Conservation (phyloP, 2,329 filamentous ascomycete genomes). For the Beauveria australis region DNA sequence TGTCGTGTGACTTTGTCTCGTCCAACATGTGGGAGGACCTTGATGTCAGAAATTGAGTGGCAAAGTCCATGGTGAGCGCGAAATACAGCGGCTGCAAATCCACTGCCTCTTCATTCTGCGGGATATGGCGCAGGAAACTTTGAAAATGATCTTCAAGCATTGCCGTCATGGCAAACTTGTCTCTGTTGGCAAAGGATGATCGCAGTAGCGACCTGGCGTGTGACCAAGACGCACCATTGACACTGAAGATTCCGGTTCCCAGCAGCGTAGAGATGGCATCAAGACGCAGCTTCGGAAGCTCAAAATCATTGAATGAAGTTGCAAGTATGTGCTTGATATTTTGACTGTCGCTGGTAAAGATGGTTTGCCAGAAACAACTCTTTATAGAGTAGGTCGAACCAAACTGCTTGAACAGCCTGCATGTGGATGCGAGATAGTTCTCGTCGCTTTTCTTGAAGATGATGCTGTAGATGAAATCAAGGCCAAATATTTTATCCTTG, state of each 20-base stretch:
- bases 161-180: conserved; percentile 19
- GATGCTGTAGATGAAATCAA: conserved; percentile 27
- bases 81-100: conserved; percentile 49
- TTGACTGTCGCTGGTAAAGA: conserved; percentile 35
- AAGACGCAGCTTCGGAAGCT: conserved; percentile 28
- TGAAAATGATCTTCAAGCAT: conserved; percentile 28
- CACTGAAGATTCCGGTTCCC: conserved; percentile 39
- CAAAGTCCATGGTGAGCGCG: conserved; percentile 43
- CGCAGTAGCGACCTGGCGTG: conserved; percentile 31
- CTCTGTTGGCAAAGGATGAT: conserved; percentile 25
- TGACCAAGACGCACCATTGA: conserved; percentile 39
- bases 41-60: conserved; percentile 51
- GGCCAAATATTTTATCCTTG: conserved; percentile 24
- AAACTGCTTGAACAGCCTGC: conserved; percentile 20
- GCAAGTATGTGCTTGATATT: conserved; percentile 50
- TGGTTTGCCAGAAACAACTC: conserved; percentile 25
- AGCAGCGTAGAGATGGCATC: conserved; percentile 31
- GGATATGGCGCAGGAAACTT: conserved; percentile 29
- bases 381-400: conserved; percentile 25
- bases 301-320: conserved; percentile 42
- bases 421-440: conserved; percentile 22
- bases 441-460: conserved; percentile 20
- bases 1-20: conserved; percentile 10
- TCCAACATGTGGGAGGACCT: conserved; percentile 25
- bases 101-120: conserved; percentile 24